Evolutionary conservation across 345 rosid species (phyloP).

Genomic region (Arabis alpina): DNA sequence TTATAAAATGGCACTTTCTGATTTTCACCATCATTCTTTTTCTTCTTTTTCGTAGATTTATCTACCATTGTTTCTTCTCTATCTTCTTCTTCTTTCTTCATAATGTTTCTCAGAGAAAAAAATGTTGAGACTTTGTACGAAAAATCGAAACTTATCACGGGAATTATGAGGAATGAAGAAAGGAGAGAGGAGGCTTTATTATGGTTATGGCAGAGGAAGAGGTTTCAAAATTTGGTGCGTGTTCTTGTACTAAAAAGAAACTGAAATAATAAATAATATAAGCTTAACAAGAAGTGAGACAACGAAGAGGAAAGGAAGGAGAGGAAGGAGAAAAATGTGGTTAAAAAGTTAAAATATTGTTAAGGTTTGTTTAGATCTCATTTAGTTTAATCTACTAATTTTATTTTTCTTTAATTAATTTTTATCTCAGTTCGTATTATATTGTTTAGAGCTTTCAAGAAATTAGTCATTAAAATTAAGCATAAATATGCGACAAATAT

Average conservation of each 20-base stretch:
- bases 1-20: conserved; percentile 69
- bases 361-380: conserved; percentile 13
- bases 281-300: conserved; percentile 31
- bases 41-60: conserved; percentile 4
- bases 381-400: too few relatives aligned
- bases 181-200: conserved; percentile 15
- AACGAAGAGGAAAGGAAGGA: conserved; percentile 34
- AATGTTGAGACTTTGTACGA: conserved; percentile 13
- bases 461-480: too few relatives aligned
- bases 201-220: conserved; percentile 11
- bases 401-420: too few relatives aligned
- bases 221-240: conserved; percentile 24
- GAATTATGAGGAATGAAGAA: conserved; percentile 24
- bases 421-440: too few relatives aligned
- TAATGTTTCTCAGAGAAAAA: neutral
- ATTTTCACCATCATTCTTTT: conserved; percentile 51
- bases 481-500: too few relatives aligned
- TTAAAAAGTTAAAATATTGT: conserved; percentile 21
- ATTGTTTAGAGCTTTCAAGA: too few relatives aligned
- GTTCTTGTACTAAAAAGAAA: conserved; percentile 26
- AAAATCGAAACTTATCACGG: conserved; percentile 33
- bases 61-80: conserved; percentile 32
- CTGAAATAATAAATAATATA: neutral
- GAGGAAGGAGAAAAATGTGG: conserved; percentile 26
- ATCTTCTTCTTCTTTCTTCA: conserved; percentile 35